Percentiles rank a stretch among this genome's conserved stretches.
Evolutionary conservation across 78 protist genomes (phyloP).

Genomic region (Emiliania huxleyi): DNA sequence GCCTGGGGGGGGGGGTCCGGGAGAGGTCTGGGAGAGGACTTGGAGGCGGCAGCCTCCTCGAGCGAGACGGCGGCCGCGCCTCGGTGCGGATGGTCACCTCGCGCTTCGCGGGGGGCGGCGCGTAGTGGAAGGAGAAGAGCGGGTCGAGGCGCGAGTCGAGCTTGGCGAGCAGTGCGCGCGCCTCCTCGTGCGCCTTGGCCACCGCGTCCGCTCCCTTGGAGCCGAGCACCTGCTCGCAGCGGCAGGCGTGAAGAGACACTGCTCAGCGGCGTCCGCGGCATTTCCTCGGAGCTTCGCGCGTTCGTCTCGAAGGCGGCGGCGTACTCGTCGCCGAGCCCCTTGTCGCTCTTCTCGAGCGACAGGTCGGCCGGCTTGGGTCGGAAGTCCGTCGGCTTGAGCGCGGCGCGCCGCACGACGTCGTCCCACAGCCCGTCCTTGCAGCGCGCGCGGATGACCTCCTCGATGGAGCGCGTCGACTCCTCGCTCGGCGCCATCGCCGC

Average conservation of each 20-base stretch:
- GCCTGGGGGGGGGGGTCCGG: slow-evolving; percentile 11
- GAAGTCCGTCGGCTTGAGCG: background rate
- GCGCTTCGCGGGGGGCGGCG: slow-evolving; percentile 45
- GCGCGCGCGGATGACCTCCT: slow-evolving; percentile 61
- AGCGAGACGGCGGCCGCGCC: slow-evolving; percentile 43
- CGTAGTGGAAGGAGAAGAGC: slow-evolving; percentile 58
- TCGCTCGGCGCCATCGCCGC: slow-evolving; percentile 53
- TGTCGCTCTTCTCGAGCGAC: background rate
- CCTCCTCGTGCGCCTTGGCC: slow-evolving; percentile 28
- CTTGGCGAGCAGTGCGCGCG: slow-evolving; percentile 9
- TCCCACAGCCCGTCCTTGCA: background rate
- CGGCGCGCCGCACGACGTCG: background rate
- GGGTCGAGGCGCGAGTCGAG: slow-evolving; percentile 50
- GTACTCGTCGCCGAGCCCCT: background rate
- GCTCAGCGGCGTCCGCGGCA: too few species aligned
- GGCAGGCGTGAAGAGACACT: too few species aligned
- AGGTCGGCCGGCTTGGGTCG: background rate
- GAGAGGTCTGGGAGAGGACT: too few species aligned
- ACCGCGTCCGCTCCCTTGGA: slow-evolving; percentile 37
- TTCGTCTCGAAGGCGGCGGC: background rate
- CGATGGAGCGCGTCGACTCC: slow-evolving; percentile 46
- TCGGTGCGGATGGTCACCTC: background rate
- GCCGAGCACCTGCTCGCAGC: slow-evolving; percentile 57
- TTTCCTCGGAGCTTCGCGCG: too few species aligned
- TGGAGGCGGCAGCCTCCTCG: too few species aligned